A percentile compares a stretch with the other conserved stretches of the same genome.
phyloP scores from a whole-genome alignment of 495 filamentous ascomycete genomes.

The Terfezia claveryi region DNA sequence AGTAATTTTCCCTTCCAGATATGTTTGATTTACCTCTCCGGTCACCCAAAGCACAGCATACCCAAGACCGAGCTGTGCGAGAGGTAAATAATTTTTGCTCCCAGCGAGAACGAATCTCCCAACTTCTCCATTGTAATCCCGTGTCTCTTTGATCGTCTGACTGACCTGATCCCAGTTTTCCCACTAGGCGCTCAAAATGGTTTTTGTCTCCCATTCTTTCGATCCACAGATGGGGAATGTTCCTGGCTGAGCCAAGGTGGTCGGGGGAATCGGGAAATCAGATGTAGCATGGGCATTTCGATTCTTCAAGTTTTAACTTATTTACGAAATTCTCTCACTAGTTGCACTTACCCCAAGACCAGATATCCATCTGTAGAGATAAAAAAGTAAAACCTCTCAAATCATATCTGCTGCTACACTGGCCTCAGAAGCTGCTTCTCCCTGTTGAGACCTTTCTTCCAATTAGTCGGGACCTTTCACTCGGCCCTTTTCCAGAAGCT shows the following conservation, averaged over 20 bases:
- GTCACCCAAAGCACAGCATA: constrained; percentile 72
- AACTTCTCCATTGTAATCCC: constrained; percentile 49
- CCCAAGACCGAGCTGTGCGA: constrained; percentile 67
- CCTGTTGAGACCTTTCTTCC: constrained; percentile 70
- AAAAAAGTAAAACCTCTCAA: constrained; percentile 91
- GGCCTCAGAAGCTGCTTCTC: constrained; percentile 77
- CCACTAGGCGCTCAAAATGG: constrained; percentile 89
- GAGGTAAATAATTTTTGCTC: constrained; percentile 75
- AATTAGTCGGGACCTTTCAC: constrained; percentile 61
- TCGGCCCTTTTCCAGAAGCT: constrained; percentile 76
- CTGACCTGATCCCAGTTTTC: constrained; percentile 68
- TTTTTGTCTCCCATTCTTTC: constrained; percentile 85
- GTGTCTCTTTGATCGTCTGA: constrained; percentile 44
- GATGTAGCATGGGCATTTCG: constrained; percentile 33
- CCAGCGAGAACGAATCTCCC: constrained; percentile 64
- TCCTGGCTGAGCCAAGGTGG: constrained; percentile 77
- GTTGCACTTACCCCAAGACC: constrained; percentile 29
- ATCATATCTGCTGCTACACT: constrained; percentile 67
- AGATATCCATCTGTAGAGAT: constrained; percentile 91
- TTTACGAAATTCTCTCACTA: constrained; percentile 6
- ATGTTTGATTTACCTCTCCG: constrained; percentile 52
- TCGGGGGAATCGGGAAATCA: constrained; percentile 71
- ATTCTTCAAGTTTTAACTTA: constrained; percentile 36
- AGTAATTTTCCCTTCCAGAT: background rate
- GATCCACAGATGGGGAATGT: constrained; percentile 63